Evolutionary conservation across 495 filamentous ascomycete species (phyloP), one percentile per base, ranked within the genome.

Genomic region (Podospora didyma): DNA sequence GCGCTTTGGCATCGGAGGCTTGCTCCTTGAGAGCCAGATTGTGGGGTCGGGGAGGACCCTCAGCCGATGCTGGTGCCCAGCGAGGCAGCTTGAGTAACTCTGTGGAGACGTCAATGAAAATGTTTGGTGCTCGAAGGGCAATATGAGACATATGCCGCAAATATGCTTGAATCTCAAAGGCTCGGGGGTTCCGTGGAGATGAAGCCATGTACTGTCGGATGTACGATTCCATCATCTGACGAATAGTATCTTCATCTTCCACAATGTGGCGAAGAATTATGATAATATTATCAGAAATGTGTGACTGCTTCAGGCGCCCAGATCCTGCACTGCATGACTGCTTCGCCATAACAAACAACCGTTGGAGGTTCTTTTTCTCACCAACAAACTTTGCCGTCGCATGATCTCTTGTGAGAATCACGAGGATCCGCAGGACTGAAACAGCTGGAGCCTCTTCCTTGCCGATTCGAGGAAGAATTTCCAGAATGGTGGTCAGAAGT

Each of bases 331-430:
- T 89, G 21, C 89, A 87, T 42, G 96, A 81, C 64, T 96, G 92
- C 67, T 92, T 93, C 41, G 95, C 83, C 88, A 96, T 96, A 17
- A 96, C 82, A 69, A 99, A 97, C 16, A 99, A 76, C 19, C 89
- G 83, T 65, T 92, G 89, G 51, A 99, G 77, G 60, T 93, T 93
- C 55, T 85, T 87, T 72, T 92, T 96, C 64, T 97, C 88, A 11
- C 86, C 88, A 37, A 99, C 79, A 26, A 77, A 75, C 49, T 83
- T 77, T 11, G 94, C 93, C 55, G 96, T 79, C 7, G 82, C 73
- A 53, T 90, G 84, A 49, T 82, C 79, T 20, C 95, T 82, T 0
- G 94, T 97, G 22, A 99, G 81, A 58, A 96, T 90, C 31, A 95
- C 91, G n/a, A 97, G 74, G 46, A 94, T 84, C 39, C 95, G 86